These are phyloP conservation scores for Prunus mira DNA, from an alignment of 306 rosid genomes.

Conservation along the genomic window DNA sequence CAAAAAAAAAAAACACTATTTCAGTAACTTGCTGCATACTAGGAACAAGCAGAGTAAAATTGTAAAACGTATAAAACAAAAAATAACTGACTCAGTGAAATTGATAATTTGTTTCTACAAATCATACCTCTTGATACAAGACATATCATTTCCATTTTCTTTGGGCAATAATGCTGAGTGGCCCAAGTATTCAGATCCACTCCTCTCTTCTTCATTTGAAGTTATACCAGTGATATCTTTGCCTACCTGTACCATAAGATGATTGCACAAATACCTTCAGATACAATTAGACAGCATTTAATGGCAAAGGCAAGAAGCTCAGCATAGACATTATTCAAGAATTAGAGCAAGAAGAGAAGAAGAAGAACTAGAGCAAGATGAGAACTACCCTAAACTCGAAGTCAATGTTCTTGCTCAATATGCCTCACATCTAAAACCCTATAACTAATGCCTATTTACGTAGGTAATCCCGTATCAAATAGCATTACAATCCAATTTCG, in stretches of 20 bases:
- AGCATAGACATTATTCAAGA: not conserved
- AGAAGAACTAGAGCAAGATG: too few relatives aligned
- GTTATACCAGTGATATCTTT: slow-evolving; percentile 24
- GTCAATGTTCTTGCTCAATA: not conserved
- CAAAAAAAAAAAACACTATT: slow-evolving; percentile 4
- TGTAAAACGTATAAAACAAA: not conserved
- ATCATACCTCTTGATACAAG: slow-evolving; percentile 38
- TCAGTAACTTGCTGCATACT: slow-evolving; percentile 1
- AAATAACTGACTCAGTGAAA: not conserved
- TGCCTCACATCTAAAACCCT: not conserved
- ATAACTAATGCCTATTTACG: not conserved
- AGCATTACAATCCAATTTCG: too few relatives aligned
- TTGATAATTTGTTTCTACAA: not conserved
- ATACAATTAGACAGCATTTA: not conserved
- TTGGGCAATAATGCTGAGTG: too few relatives aligned
- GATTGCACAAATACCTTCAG: not conserved
- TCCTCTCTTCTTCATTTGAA: slow-evolving; percentile 29
- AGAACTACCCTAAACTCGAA: too few relatives aligned
- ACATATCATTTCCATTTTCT: too few relatives aligned
- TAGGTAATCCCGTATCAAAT: too few relatives aligned
- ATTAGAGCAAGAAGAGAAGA: too few relatives aligned
- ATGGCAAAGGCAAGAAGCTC: not conserved
- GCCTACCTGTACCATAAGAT: slow-evolving; percentile 38
- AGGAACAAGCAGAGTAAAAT: not conserved
- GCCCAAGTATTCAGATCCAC: not conserved